Conservation (phyloP, 768 basidiomycete species). For the Leccinum olivaceopallidum region DNA sequence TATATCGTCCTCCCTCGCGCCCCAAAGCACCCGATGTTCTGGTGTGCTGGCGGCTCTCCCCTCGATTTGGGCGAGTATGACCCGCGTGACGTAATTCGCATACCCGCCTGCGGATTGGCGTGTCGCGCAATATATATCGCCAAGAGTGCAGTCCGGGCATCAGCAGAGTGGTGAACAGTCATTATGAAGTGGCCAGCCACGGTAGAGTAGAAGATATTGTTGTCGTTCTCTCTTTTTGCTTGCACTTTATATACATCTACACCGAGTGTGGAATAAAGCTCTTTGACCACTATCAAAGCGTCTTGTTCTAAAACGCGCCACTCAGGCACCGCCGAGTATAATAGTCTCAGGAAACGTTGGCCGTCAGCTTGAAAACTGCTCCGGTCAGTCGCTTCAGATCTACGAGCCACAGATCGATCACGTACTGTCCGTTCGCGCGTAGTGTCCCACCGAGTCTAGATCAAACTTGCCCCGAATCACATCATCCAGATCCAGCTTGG, state of each 20-base stretch:
- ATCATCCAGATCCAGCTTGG: conserved; percentile 60
- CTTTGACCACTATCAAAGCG: conserved; percentile 10
- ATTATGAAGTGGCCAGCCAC: conserved; percentile 9
- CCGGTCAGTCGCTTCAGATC: conserved; percentile 6
- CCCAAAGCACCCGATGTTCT: not conserved
- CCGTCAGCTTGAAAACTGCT: conserved; percentile 31
- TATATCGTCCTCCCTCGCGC: conserved; percentile 34
- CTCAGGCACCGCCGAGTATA: not conserved
- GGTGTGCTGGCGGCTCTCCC: not conserved
- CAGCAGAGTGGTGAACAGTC: conserved; percentile 32
- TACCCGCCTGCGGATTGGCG: conserved; percentile 21
- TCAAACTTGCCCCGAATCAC: conserved; percentile 59
- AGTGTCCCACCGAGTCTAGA: conserved; percentile 62
- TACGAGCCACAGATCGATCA: conserved; percentile 1
- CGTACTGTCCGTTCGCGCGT: conserved; percentile 58
- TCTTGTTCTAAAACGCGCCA: not conserved
- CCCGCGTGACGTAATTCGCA: not conserved
- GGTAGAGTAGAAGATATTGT: not conserved
- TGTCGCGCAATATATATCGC: conserved; percentile 28
- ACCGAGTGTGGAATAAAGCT: conserved; percentile 17
- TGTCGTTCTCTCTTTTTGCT: not conserved
- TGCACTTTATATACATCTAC: conserved; percentile 31
- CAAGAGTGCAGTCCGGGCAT: conserved; percentile 36
- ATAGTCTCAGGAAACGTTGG: conserved; percentile 1
- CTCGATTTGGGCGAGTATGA: not conserved